These are phyloP conservation scores for Pseudocercospora eumusae DNA, from an alignment of 2,329 filamentous ascomycete species.

Conservation along the genomic window DNA sequence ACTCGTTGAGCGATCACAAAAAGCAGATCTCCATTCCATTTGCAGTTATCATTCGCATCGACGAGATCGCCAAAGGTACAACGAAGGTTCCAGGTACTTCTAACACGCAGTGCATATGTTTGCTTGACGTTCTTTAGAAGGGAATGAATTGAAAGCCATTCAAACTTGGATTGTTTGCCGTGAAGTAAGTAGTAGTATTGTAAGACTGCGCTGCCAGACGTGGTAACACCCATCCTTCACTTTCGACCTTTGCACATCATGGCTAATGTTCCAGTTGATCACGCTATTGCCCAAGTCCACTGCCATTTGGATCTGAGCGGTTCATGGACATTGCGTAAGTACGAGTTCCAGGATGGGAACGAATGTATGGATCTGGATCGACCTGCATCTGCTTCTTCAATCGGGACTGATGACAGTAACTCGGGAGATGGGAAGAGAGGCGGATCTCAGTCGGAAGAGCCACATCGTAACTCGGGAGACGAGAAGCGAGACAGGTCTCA, in stretches of 20 bases:
- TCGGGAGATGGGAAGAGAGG: background rate
- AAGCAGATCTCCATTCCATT: background rate
- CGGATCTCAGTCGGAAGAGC: background rate
- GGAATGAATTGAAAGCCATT: background rate
- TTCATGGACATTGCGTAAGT: background rate
- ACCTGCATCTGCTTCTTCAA: background rate
- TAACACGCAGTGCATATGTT: background rate
- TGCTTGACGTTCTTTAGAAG: background rate
- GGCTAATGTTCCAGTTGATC: background rate
- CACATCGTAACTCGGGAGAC: background rate
- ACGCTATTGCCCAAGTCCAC: background rate
- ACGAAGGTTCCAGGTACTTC: background rate
- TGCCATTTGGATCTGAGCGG: background rate
- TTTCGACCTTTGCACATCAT: background rate
- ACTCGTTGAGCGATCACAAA: constrained; percentile 3
- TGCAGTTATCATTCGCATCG: background rate
- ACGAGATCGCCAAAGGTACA: too few relatives aligned
- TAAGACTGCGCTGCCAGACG: background rate
- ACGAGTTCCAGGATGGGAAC: background rate
- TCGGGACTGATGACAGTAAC: background rate
- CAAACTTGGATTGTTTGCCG: background rate
- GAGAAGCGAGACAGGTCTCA: too few relatives aligned
- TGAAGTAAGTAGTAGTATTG: background rate
- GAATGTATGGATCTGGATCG: background rate
- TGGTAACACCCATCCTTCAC: background rate